Evolutionary conservation across 208 protist genomes (phyloP), one percentile per base, ranked within the genome.

Genomic region (Jaenimonas drosophilae): DNA sequence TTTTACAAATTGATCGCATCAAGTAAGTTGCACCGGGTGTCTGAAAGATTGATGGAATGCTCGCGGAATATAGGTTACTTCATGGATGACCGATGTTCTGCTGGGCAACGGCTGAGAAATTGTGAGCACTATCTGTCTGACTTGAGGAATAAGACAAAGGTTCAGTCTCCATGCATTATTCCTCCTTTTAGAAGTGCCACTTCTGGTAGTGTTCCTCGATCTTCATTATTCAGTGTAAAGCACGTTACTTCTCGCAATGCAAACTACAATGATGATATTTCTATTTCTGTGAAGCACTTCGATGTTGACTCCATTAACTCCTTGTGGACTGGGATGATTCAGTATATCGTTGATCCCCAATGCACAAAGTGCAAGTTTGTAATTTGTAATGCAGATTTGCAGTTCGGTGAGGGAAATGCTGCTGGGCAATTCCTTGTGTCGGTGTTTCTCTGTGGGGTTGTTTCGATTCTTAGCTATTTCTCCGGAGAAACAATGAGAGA

Each of bases 1-100:
- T 85, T 89, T 48, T 83, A 79, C 59, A 64, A 84, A 21, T 39
- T 64, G 11, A 48, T 81, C 3, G 45, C 41, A 30, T 67, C 49
- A 7, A 60, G 60, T 23, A 58, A 64, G 4, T 36, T 85, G 31
- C 80, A 89, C 56, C 70, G 65, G 39, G 27, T 85, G 21, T 49
- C 69, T 1, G 64, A 65, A 33, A 53, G 49, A 30, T 62, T 83
- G 54, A 82, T 89, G 66, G 32, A 59, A 19, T 52, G 42, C 0
- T 51, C 56, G 16, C 44, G 67, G 33, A 64, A 57, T 11, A 50
- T 56, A 33, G 19, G 30, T 12, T 88, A 65, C 50, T 88, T 82
- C 64, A 57, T 64, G 4, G 46, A 72, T 30, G 27, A 49, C n/a
- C 29, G 40, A 21, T 26, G 30, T n/a, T 2, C 1, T 25, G 31